phyloP scores from a whole-genome alignment of 2,329 filamentous ascomycete genomes.

The Fusarium sp. region DNA sequence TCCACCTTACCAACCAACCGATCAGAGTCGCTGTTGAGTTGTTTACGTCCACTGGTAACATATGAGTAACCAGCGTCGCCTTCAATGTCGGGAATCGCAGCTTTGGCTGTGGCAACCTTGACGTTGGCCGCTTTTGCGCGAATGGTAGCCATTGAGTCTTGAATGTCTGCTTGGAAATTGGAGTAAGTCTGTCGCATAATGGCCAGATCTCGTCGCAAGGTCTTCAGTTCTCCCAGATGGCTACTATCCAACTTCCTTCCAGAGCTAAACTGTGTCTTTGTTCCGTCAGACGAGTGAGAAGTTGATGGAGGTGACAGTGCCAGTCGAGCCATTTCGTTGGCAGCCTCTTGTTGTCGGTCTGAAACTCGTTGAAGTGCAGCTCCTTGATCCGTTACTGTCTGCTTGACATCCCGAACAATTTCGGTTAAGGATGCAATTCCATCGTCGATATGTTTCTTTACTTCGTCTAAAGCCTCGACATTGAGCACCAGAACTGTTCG shows the following conservation, averaged over 20 bases:
- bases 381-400: conserved; percentile 84
- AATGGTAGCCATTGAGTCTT: conserved; percentile 85
- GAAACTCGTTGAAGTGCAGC: conserved; percentile 86
- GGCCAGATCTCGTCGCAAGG: conserved; percentile 86
- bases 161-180: conserved; percentile 87
- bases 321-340: conserved; percentile 81
- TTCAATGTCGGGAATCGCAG: conserved; percentile 75
- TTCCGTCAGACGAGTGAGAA: conserved; percentile 55
- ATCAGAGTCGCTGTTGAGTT: conserved; percentile 87
- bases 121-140: conserved; percentile 84
- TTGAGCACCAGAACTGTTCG: conserved; percentile 95
- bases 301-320: conserved; percentile 59
- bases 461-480: conserved; percentile 91
- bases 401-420: conserved; percentile 87
- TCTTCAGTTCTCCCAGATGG: conserved; percentile 82
- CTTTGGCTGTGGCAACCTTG: conserved; percentile 78
- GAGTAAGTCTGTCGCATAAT: conserved; percentile 94
- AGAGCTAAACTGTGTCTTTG: conserved; percentile 47
- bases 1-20: conserved; percentile 91
- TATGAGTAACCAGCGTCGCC: conserved; percentile 86
- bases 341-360: conserved; percentile 88
- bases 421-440: conserved; percentile 82
- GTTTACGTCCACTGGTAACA: conserved; percentile 87
- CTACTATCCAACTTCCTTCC: conserved; percentile 62
- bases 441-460: conserved; percentile 96